These are phyloP conservation scores for Diphasiastrum complanatum DNA, from an alignment of 83 land plant genomes.

Conservation along the genomic window DNA sequence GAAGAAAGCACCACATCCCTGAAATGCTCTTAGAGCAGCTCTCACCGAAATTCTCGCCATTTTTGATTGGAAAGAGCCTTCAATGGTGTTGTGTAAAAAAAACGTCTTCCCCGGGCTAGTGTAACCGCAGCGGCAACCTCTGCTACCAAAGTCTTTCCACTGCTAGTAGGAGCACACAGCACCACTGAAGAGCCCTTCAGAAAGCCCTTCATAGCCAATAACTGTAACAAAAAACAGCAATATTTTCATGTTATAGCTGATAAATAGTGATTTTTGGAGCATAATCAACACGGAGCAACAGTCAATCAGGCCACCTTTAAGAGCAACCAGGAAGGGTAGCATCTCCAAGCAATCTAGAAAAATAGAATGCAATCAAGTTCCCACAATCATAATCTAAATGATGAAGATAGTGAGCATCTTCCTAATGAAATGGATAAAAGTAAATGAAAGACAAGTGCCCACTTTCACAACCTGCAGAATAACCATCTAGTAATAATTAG, in stretches of 20 bases:
- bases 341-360: too few relatives aligned
- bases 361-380: too few relatives aligned
- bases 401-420: too few relatives aligned
- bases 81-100: conserved; percentile 92
- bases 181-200: conserved; percentile 87
- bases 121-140: conserved; percentile 94
- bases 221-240: conserved; percentile 32
- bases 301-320: neutral
- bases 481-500: too few relatives aligned
- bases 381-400: too few relatives aligned
- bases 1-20: too few relatives aligned
- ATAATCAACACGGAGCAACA: neutral
- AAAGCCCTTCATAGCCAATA: conserved; percentile 77
- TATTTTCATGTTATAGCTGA: neutral
- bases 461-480: too few relatives aligned
- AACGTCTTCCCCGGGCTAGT: conserved; percentile 59
- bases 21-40: too few relatives aligned
- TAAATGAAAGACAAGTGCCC: too few relatives aligned
- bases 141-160: conserved; percentile 96
- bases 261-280: neutral
- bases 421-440: too few relatives aligned
- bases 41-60: conserved; percentile 77
- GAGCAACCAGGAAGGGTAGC: too few relatives aligned
- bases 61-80: conserved; percentile 99
- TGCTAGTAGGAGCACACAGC: conserved; percentile 97